These are phyloP conservation scores for Hyaloscypha finlandica DNA, from an alignment of 495 filamentous ascomycete species.

Conservation along the genomic window DNA sequence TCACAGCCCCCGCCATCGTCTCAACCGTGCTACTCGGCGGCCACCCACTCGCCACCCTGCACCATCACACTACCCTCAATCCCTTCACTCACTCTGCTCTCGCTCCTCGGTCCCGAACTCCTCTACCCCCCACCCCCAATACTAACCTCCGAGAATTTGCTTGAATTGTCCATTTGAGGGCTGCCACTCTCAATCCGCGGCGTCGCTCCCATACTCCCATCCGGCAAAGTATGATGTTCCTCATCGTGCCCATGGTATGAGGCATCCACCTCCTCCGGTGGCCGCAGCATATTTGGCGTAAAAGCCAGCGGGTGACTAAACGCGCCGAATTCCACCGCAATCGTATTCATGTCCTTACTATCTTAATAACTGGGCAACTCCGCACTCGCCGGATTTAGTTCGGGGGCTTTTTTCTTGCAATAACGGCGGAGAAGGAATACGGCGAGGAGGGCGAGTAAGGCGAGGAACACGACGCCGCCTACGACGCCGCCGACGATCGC, in stretches of 20 bases:
- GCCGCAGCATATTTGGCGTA: constrained; percentile 1
- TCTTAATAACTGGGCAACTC: constrained; percentile 19
- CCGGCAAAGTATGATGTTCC: background rate
- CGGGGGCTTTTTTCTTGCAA: background rate
- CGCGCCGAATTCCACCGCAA: background rate
- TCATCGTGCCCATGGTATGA: background rate
- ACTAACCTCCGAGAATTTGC: too few relatives aligned
- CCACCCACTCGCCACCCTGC: too few relatives aligned
- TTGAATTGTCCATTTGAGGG: too few relatives aligned
- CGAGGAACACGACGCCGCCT: constrained; percentile 11
- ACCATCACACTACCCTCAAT: background rate
- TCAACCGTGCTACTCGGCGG: too few relatives aligned
- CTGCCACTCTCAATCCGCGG: too few relatives aligned
- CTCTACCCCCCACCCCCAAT: background rate
- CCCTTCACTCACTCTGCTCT: background rate
- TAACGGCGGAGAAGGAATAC: background rate
- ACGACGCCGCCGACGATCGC: constrained; percentile 15
- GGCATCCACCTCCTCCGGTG: background rate
- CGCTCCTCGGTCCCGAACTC: background rate
- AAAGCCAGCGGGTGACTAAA: constrained; percentile 4
- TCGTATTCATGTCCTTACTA: background rate
- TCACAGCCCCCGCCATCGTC: too few relatives aligned
- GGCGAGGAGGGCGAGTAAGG: background rate
- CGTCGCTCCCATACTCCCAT: background rate
- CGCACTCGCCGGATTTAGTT: background rate